Conservation (phyloP, 345 rosid genomes). For the Psidium guajava region DNA sequence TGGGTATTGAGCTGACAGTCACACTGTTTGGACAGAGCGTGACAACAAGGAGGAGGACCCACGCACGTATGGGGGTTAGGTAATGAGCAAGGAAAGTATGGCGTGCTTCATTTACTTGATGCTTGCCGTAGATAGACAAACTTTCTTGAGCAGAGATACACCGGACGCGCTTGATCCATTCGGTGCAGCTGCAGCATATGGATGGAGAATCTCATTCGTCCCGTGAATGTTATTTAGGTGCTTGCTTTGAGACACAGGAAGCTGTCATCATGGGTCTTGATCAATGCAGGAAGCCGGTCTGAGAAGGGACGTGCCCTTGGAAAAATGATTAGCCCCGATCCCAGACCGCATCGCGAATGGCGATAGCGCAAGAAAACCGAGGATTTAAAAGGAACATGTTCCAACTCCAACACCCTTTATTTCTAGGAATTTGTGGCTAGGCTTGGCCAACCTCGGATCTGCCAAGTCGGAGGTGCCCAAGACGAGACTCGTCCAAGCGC, state of each 20-base stretch:
- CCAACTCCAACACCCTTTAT: not conserved
- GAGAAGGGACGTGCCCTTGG: not conserved
- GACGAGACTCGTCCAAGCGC: not conserved
- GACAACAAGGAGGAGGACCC: not conserved
- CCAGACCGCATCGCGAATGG: not conserved
- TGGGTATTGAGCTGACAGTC: not conserved
- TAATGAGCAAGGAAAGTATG: not conserved
- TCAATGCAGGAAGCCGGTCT: not conserved
- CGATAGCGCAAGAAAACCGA: not conserved
- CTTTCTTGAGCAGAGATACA: not conserved
- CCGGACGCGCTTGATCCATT: not conserved
- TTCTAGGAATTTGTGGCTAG: not conserved
- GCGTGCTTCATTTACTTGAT: not conserved
- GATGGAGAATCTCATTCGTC: not conserved
- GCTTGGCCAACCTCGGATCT: not conserved
- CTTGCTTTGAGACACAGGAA: not conserved
- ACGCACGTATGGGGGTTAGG: not conserved
- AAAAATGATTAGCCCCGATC: not conserved
- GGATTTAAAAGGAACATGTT: not conserved
- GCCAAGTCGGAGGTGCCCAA: not conserved
- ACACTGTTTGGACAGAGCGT: not conserved
- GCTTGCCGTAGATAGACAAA: not conserved
- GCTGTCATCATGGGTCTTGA: not conserved
- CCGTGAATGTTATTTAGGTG: not conserved
- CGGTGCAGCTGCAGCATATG: not conserved